phyloP scores from a whole-genome alignment of 2,329 filamentous ascomycete species.

The Chaetomiaceae sp. region DNA sequence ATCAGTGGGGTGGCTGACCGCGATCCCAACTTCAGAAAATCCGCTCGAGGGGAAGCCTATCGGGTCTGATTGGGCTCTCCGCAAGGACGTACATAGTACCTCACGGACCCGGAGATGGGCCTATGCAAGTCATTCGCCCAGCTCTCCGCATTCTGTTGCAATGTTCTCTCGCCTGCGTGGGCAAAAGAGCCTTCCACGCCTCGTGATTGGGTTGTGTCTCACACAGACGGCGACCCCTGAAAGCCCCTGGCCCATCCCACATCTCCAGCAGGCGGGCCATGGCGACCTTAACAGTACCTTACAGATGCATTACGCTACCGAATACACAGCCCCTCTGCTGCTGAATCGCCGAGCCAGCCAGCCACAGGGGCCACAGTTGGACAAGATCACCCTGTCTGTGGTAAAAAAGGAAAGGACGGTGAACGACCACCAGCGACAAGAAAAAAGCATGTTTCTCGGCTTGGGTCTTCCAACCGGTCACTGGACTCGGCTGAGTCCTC shows the following conservation, averaged over 20 bases:
- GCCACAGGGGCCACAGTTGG: neutral
- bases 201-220: conserved; percentile 21
- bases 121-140: conserved; percentile 20
- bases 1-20: neutral
- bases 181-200: neutral
- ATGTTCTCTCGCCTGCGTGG: conserved; percentile 10
- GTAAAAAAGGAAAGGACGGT: neutral
- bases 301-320: no score
- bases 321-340: no score
- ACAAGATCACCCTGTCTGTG: neutral
- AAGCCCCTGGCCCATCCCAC: neutral
- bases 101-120: neutral
- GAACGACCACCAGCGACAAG: neutral
- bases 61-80: conserved; percentile 3
- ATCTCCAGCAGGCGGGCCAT: no score
- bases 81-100: no score
- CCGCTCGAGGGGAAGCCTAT: neutral
- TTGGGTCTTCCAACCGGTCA: neutral
- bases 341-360: neutral
- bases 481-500: conserved; percentile 9
- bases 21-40: neutral
- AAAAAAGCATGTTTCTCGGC: neutral
- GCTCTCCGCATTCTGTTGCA: conserved; percentile 7
- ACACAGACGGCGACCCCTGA: conserved; percentile 17
- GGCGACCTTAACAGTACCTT: no score